Evolutionary conservation across 2,329 filamentous ascomycete species (phyloP).

Genomic region (Biscogniauxia sp.): DNA sequence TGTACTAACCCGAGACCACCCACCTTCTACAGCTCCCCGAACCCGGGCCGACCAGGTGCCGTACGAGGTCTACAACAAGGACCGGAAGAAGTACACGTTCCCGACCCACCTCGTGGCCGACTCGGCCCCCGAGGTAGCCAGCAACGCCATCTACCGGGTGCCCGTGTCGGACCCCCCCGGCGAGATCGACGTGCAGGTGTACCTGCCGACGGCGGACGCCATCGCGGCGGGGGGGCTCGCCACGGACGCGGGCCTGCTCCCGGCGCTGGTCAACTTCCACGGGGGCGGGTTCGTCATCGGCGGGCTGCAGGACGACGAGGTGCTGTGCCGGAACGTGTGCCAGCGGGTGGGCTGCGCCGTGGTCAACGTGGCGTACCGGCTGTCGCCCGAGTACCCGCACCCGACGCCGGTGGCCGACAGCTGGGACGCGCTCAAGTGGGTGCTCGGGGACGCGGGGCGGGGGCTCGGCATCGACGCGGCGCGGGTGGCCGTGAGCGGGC

Average conservation of each 20-base stretch:
- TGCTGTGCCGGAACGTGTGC: slow-evolving; percentile 48
- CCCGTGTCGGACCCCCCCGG: slow-evolving; percentile 23
- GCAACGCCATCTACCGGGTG: slow-evolving; percentile 22
- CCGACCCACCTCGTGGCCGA: slow-evolving; percentile 21
- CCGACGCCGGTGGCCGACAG: slow-evolving; percentile 49
- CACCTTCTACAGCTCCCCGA: slow-evolving; percentile 30
- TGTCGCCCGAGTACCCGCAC: slow-evolving; percentile 49
- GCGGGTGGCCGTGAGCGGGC: slow-evolving; percentile 24
- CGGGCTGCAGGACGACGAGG: slow-evolving; percentile 47
- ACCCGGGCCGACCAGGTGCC: slow-evolving; percentile 29
- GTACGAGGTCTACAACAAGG: slow-evolving; percentile 27
- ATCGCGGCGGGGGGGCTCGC: slow-evolving; percentile 16
- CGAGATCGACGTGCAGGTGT: slow-evolving; percentile 40
- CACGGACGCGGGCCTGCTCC: slow-evolving; percentile 35
- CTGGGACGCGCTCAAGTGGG: slow-evolving; percentile 43
- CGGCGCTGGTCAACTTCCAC: slow-evolving; percentile 49
- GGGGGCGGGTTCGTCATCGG: slow-evolving; percentile 51
- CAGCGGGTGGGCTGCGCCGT: slow-evolving; percentile 42
- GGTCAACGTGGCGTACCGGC: slow-evolving; percentile 51
- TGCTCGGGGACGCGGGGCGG: slow-evolving; percentile 34
- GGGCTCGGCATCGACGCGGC: slow-evolving; percentile 23
- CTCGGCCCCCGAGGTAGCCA: slow-evolving; percentile 20
- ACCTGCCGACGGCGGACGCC: slow-evolving; percentile 39
- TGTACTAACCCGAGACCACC: slow-evolving; percentile 35
- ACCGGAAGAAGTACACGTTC: slow-evolving; percentile 25